These are phyloP conservation scores for Gloeostereum incarnatum DNA, from an alignment of 768 basidiomycete species.

Conservation along the genomic window DNA sequence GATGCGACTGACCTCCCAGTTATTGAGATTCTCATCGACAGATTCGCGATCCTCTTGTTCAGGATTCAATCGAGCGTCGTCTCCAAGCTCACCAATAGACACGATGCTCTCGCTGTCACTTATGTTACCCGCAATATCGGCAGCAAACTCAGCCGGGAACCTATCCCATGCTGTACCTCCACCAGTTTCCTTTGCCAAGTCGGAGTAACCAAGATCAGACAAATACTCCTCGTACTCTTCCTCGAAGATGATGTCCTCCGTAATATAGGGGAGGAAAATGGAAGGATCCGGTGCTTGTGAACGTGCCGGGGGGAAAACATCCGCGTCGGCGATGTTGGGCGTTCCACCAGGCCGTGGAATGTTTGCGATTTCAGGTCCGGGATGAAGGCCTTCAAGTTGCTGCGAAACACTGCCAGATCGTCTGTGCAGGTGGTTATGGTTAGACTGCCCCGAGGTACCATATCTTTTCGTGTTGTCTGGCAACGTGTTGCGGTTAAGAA, in stretches of 20 bases:
- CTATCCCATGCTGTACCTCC: conserved; percentile 64
- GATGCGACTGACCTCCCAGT: conserved; percentile 76
- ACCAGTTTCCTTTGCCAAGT: conserved; percentile 38
- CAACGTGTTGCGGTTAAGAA: conserved; percentile 4
- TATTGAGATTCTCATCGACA: conserved; percentile 78
- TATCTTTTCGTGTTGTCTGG: conserved; percentile 90
- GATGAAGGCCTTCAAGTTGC: conserved; percentile 66
- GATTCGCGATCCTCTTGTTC: conserved; percentile 54
- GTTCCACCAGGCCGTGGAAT: conserved; percentile 70
- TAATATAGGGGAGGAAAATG: conserved; percentile 83
- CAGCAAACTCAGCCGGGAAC: conserved; percentile 62
- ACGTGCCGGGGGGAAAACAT: conserved; percentile 92
- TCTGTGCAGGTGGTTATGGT: conserved; percentile 51
- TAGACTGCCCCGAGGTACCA: conserved; percentile 45
- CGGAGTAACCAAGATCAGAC: conserved; percentile 75
- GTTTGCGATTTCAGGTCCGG: conserved; percentile 65
- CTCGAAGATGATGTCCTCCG: conserved; percentile 91
- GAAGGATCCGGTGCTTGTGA: conserved; percentile 78
- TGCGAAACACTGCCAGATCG: conserved; percentile 81
- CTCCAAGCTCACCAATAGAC: conserved; percentile 81
- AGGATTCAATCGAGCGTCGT: conserved; percentile 60
- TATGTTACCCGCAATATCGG: conserved; percentile 78
- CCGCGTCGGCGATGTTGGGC: conserved; percentile 71
- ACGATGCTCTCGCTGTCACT: conserved; percentile 93
- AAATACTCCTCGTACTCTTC: conserved; percentile 96